phyloP scores from a whole-genome alignment of 805 yeast species.

The Wickerhamiella vanderwaltii region DNA sequence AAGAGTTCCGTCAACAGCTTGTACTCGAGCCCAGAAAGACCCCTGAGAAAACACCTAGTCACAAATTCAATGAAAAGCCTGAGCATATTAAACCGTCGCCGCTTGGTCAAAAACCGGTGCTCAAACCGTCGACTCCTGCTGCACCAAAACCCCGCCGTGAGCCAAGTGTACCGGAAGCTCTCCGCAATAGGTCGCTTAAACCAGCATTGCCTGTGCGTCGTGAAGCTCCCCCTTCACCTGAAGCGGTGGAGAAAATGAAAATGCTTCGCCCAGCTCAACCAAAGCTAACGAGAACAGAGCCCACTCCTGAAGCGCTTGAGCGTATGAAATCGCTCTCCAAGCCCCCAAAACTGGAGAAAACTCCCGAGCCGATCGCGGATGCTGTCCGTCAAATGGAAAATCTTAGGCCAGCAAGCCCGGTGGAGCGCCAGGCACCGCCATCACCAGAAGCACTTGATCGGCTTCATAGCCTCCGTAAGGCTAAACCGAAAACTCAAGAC shows the following conservation, averaged over 20 bases:
- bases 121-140: background rate
- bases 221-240: constrained; percentile 2
- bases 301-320: constrained; percentile 7
- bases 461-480: constrained; percentile 4
- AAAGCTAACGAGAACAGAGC: background rate
- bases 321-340: constrained; percentile 2
- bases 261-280: constrained; percentile 1
- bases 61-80: too few species aligned
- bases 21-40: background rate
- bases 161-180: constrained; percentile 6
- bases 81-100: too few species aligned
- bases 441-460: constrained; percentile 9
- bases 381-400: background rate
- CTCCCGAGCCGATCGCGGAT: constrained; percentile 1
- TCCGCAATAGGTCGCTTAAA: constrained; percentile 1
- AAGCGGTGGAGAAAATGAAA: constrained; percentile 7
- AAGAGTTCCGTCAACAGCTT: constrained; percentile 3
- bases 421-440: constrained; percentile 7
- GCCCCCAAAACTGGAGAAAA: background rate
- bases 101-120: background rate
- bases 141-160: constrained; percentile 5
- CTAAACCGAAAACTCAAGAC: background rate
- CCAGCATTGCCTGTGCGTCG: background rate
- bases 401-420: constrained; percentile 2
- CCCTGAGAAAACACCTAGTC: background rate